These are phyloP conservation scores for Ophiocordyceps unilateralis DNA, from an alignment of 2,329 filamentous ascomycete genomes.

Conservation along the genomic window DNA sequence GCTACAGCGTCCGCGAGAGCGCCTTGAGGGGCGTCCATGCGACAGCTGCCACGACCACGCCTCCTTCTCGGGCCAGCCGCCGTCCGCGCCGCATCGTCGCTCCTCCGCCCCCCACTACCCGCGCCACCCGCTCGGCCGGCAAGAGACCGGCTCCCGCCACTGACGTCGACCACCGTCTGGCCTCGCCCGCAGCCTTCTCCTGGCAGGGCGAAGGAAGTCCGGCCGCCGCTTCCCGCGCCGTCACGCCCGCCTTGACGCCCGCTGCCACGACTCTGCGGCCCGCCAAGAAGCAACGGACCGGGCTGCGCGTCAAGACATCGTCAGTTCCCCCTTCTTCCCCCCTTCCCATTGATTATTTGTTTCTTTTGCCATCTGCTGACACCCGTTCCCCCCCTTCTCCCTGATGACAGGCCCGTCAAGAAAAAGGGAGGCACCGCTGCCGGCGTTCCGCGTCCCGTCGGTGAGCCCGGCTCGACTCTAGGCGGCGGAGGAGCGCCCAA, in stretches of 20 bases:
- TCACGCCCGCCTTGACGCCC: too few species aligned
- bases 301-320: constrained; percentile 52
- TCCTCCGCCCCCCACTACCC: constrained; percentile 16
- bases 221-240: constrained; percentile 37
- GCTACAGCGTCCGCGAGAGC: constrained; percentile 18
- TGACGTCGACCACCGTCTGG: constrained; percentile 31
- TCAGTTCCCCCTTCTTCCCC: constrained; percentile 27
- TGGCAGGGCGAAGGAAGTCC: constrained; percentile 29
- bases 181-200: constrained; percentile 33
- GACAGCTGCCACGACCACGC: constrained; percentile 8
- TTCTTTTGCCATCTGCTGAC: neutral
- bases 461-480: constrained; percentile 45
- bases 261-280: constrained; percentile 35
- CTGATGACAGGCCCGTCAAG: constrained; percentile 43
- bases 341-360: neutral
- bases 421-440: constrained; percentile 53
- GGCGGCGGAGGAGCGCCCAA: constrained; percentile 35
- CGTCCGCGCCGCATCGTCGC: constrained; percentile 19
- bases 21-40: constrained; percentile 14
- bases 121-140: constrained; percentile 29
- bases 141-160: constrained; percentile 39
- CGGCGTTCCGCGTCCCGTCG: constrained; percentile 47
- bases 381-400: neutral
- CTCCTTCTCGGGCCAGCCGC: constrained; percentile 14
- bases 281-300: constrained; percentile 41